Conservation (phyloP, 2,329 filamentous ascomycete species). For the Botrytis pseudocinerea region DNA sequence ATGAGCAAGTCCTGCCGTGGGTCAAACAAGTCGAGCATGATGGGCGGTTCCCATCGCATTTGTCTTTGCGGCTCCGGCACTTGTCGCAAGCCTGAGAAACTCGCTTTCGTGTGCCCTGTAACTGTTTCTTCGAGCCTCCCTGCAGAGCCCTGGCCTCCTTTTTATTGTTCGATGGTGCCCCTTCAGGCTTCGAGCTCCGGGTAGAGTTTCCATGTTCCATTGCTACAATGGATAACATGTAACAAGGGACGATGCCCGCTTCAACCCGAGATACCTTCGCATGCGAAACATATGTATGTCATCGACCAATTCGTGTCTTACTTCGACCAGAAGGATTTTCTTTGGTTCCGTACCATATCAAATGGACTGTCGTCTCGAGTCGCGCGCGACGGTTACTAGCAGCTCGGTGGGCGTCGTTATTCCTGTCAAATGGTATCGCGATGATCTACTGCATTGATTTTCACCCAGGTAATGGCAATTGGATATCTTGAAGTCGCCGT, state of each 20-base stretch:
- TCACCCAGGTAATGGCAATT: neutral
- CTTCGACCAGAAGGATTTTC: neutral
- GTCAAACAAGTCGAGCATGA: constrained; percentile 61
- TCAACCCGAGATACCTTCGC: constrained; percentile 10
- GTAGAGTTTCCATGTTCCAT: constrained; percentile 22
- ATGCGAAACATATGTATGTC: constrained; percentile 7
- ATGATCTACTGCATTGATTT: neutral
- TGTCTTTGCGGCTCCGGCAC: constrained; percentile 56
- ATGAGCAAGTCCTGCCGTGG: constrained; percentile 57
- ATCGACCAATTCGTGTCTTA: neutral
- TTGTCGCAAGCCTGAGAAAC: constrained; percentile 57
- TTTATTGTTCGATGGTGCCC: constrained; percentile 23
- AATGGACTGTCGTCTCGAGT: neutral
- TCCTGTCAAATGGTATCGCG: neutral
- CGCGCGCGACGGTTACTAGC: neutral
- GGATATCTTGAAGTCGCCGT: constrained; percentile 2
- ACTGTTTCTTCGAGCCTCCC: constrained; percentile 20
- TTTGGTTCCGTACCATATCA: neutral
- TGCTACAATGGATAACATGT: constrained; percentile 11
- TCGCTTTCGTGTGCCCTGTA: constrained; percentile 37
- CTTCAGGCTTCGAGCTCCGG: constrained; percentile 9
- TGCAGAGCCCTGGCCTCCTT: constrained; percentile 18
- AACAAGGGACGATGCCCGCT: constrained; percentile 20
- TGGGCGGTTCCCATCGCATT: constrained; percentile 62
- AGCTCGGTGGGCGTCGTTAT: neutral